Percentiles rank a stretch among this genome's conserved stretches.
Evolutionary conservation across 495 filamentous ascomycete genomes (phyloP).

Genomic region (Penicillium flavigenum): DNA sequence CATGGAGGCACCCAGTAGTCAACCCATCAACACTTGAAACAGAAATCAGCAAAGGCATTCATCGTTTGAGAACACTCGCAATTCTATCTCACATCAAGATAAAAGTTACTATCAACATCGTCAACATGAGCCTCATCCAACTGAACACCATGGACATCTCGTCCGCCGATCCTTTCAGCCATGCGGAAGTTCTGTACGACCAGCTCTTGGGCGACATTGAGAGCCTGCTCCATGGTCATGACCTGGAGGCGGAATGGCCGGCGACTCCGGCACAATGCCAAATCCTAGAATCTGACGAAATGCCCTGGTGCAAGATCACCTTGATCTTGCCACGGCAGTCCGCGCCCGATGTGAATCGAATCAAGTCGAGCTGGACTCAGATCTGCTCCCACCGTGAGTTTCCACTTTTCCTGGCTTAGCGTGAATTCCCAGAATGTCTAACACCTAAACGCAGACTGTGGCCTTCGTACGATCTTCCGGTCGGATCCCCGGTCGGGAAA

Average conservation of each 20-base stretch:
- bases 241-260: conserved; percentile 2
- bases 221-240: not conserved
- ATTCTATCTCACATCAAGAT: not conserved
- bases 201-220: not conserved
- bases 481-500: not conserved
- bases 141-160: not conserved
- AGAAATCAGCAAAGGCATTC: not conserved
- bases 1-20: not conserved
- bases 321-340: conserved; percentile 5
- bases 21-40: not conserved
- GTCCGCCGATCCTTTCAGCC: conserved; percentile 3
- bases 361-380: conserved; percentile 1
- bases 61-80: not conserved
- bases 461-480: conserved; percentile 1
- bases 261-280: conserved; percentile 4
- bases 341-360: conserved; percentile 1
- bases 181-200: conserved; percentile 4
- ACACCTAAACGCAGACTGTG: not conserved
- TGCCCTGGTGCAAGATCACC: conserved; percentile 5
- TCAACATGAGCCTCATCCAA: conserved; percentile 2
- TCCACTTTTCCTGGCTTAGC: not conserved
- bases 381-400: conserved; percentile 5
- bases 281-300: conserved; percentile 2
- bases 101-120: not conserved
- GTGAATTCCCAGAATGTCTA: not conserved